Percentiles rank a stretch among this genome's conserved stretches.
Evolutionary conservation across 192 early-diverging fungal genomes (phyloP).

Genomic region (Diversispora epigaea): DNA sequence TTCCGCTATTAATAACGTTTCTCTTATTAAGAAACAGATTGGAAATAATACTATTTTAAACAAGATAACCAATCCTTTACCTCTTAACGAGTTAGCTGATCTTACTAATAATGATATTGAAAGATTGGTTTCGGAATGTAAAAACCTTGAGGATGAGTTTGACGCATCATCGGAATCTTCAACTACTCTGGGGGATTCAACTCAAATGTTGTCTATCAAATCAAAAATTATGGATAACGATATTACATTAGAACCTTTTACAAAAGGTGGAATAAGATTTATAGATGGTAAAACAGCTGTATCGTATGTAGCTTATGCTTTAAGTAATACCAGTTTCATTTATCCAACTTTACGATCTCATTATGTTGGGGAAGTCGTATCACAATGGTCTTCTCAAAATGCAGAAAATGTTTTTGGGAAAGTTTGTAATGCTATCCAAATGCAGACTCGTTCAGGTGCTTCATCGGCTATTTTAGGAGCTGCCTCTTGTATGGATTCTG

Average conservation of each 20-base stretch:
- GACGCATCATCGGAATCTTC: conserved; percentile 12
- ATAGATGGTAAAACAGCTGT: conserved; percentile 66
- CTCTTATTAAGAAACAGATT: conserved; percentile 46
- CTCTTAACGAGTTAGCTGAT: conserved; percentile 45
- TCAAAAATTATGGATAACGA: conserved; percentile 1
- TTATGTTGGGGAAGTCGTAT: conserved; percentile 62
- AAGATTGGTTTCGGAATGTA: conserved; percentile 47
- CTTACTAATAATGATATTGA: conserved; percentile 46
- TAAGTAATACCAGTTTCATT: conserved; percentile 81
- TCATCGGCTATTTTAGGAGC: conserved; percentile 77
- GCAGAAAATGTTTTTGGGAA: conserved; percentile 70
- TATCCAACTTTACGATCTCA: conserved; percentile 68
- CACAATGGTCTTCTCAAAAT: conserved; percentile 65
- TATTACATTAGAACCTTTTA: not conserved
- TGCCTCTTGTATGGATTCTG: conserved; percentile 36
- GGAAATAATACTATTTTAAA: conserved; percentile 56
- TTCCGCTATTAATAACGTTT: conserved; percentile 59
- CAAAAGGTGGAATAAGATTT: conserved; percentile 32
- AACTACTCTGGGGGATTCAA: conserved; percentile 3
- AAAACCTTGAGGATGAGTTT: conserved; percentile 36
- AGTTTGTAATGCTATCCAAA: conserved; percentile 65
- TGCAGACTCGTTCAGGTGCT: conserved; percentile 81
- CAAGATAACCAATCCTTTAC: conserved; percentile 61
- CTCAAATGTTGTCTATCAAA: not conserved
- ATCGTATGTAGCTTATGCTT: conserved; percentile 72